Base-by-base conservation (phyloP, 306 rosid genomes). In the Sicyos baderoa region DNA sequence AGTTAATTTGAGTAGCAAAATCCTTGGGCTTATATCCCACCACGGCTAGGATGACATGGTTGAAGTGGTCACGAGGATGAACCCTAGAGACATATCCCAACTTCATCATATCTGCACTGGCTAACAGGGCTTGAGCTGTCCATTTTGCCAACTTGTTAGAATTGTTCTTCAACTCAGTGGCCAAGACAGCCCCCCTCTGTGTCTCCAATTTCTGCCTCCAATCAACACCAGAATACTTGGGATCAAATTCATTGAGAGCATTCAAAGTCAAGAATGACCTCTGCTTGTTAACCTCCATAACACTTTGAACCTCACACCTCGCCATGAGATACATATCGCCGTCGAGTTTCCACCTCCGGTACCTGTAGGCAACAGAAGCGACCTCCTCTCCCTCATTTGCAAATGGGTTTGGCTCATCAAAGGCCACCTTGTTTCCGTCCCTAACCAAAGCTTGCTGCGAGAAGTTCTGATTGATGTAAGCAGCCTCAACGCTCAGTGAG, bases 121-220 rank as follows among this genome's bases (percentile, higher is more conserved):
- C 95, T 72, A 92, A 65, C 19, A 92, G 82, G 22, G 96, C 98
- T 45, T 92, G 98, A 2, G 96, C 89, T 25, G 98, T 89, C 98
- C 98, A 89, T 73, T 89, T 89, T 21, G 98, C 98, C 80, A 89
- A 74, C 79, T 92, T 92, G 54, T 89, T 92, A 0, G 98, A 93
- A 59, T 92, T 92, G 83, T 92, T 92, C 93, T 92, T 92, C 18
- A 92, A 83, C 81, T 92, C 98, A 13, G 96, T 92, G 6, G 98
- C 98, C 84, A 92, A 88, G 19, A 92, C 98, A 9, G 98, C 98
- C 62, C 96, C 96, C 80, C 98, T 82, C 35, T 92, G 98, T 3
- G 96, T 92, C 89, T 92, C 98, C 79, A 92, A 77, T 78, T 92
- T 89, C 91, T 87, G 98, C 68, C 98, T 83, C 96, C 98, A 92